phyloP scores from a whole-genome alignment of 306 rosid genomes.

The Arachis hypogaea region DNA sequence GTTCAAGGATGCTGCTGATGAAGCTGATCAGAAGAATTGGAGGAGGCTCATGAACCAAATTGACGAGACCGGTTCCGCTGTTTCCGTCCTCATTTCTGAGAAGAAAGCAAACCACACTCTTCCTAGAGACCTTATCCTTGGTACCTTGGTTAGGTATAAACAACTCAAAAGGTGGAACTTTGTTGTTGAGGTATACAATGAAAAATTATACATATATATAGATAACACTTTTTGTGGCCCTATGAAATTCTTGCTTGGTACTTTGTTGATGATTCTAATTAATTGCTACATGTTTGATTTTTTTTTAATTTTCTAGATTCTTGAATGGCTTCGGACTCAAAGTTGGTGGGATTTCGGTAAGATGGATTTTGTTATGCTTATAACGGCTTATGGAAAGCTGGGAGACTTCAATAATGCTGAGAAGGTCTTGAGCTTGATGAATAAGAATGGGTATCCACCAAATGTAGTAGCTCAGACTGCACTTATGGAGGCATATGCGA shows the following conservation, averaged over 20 bases:
- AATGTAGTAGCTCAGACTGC: conserved; percentile 88
- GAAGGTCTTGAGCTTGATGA: conserved; percentile 70
- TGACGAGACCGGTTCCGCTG: conserved; percentile 78
- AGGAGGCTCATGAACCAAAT: conserved; percentile 80
- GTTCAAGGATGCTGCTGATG: conserved; percentile 77
- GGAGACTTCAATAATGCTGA: conserved; percentile 83
- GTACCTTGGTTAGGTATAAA: conserved; percentile 87
- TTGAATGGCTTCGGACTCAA: conserved; percentile 85
- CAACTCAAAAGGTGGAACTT: conserved; percentile 85
- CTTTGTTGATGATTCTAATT: background rate
- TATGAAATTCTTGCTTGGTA: background rate
- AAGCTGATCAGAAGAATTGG: conserved; percentile 86
- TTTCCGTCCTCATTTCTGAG: conserved; percentile 64
- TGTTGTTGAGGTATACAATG: conserved; percentile 73
- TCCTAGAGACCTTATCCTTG: conserved; percentile 71
- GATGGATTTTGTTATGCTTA: conserved; percentile 91
- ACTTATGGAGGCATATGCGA: conserved; percentile 98
- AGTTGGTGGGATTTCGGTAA: conserved; percentile 89
- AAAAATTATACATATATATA: background rate
- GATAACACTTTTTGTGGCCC: background rate
- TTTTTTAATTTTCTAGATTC: conserved; percentile 59
- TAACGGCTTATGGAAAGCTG: conserved; percentile 90
- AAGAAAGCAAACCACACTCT: conserved; percentile 49
- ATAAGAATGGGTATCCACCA: conserved; percentile 70
- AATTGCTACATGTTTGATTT: conserved; percentile 14